Conservation (phyloP, 441 rosid species). For the Rhodomyrtus psidioides region DNA sequence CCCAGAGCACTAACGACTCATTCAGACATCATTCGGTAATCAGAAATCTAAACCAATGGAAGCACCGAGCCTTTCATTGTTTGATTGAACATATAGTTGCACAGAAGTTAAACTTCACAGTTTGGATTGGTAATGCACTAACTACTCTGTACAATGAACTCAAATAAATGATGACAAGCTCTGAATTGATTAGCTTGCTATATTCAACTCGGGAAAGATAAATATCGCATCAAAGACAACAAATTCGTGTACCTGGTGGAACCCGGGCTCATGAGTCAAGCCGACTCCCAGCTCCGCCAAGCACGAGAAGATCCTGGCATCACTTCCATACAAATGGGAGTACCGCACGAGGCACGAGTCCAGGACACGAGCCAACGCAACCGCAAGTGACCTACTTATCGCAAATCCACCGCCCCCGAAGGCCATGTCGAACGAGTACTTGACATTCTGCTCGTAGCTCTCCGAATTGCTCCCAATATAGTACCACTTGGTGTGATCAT, state of each 20-base stretch:
- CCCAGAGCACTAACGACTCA: neutral
- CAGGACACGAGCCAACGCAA: conserved; percentile 52
- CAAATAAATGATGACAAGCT: neutral
- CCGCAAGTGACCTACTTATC: conserved; percentile 55
- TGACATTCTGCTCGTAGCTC: conserved; percentile 65
- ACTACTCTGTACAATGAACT: neutral
- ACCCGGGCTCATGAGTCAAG: conserved; percentile 81
- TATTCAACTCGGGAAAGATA: neutral
- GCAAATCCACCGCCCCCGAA: conserved; percentile 96
- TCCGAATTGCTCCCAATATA: conserved; percentile 82
- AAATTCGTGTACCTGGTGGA: conserved; percentile 62
- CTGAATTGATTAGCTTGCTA: neutral
- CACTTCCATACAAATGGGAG: conserved; percentile 76
- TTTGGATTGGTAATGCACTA: neutral
- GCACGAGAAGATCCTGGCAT: conserved; percentile 76
- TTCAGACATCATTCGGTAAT: neutral
- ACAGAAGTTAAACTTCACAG: neutral
- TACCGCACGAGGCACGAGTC: conserved; percentile 78
- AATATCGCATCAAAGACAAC: neutral
- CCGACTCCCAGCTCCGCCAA: conserved; percentile 83
- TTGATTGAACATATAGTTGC: neutral
- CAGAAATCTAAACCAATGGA: neutral
- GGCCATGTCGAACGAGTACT: conserved; percentile 78
- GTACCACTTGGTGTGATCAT: conserved; percentile 63
- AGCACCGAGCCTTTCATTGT: neutral